Base-by-base conservation (phyloP, 2,329 filamentous ascomycete species). In the Monilinia polystroma region DNA sequence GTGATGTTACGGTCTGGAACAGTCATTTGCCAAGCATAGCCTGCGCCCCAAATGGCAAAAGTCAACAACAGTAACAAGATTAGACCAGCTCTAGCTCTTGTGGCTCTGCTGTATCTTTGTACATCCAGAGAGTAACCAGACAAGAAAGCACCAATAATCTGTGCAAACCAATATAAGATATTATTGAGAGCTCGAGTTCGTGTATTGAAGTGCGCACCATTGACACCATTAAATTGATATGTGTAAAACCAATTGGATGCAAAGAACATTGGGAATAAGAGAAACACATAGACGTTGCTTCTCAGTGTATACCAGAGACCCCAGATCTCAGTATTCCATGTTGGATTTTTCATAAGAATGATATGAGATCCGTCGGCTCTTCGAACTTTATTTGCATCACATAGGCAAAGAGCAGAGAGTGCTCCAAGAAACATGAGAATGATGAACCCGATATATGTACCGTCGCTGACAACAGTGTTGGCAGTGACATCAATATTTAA, bases 331-430 rank as follows among this genome's bases (percentile, higher is more conserved):
- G 89, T 88, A 74, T 85, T 86, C 90, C 90, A 94, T 57, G 90
- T 90, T 2, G 92, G 92, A 78, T 95, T 90, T 81, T 93, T 93
- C 89, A 93, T 94, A 68, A 92, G 79, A 70, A 96, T 93, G 75
- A 96, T 87, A 67, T 87, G 85, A 67, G 89, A 90, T 68, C 91
- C 91, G 75, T 96, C 91, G 54, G 84, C 81, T 68, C 92, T 91
- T 32, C 54, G n/a, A 12, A 68, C 71, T 90, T 81, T 71, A 95
- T 85, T 72, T 84, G 85, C 55, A 90, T 89, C 73, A 93, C 85
- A 72, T 86, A 86, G 3, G 94, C 83, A 59, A 82, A 81, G 76
- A 89, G 86, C 49, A 89, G 84, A 3, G 94, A 81, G 72, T 69
- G 90, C 90, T 41, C 91, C 91, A 58, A 85, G 72, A 63, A 90